These are phyloP conservation scores for Venturia nashicola DNA, from an alignment of 2,329 filamentous ascomycete species.

Conservation along the genomic window DNA sequence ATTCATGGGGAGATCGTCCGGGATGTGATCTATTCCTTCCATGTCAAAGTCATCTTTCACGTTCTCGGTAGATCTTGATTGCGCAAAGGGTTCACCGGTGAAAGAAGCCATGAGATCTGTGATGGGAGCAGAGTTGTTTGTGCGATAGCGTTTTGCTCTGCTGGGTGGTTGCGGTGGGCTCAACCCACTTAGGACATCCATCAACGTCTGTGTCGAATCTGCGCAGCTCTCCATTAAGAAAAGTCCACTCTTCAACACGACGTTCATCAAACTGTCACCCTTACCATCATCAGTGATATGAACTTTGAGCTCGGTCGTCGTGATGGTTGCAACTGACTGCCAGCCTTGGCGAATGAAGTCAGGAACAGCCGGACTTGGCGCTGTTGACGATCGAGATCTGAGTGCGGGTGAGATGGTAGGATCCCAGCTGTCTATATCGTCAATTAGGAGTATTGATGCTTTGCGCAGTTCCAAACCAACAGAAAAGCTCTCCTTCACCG, in stretches of 20 bases:
- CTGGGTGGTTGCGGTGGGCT: conserved; percentile 74
- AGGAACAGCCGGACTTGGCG: conserved; percentile 20
- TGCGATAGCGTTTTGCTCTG: conserved; percentile 74
- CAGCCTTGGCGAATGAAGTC: conserved; percentile 54
- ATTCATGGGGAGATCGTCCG: conserved; percentile 28
- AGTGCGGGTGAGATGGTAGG: conserved; percentile 10
- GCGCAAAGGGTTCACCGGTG: conserved; percentile 69
- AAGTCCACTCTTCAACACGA: conserved; percentile 75
- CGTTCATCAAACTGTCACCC: conserved; percentile 55
- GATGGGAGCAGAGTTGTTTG: conserved; percentile 58
- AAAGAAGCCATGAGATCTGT: conserved; percentile 85
- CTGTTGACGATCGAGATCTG: conserved; percentile 7
- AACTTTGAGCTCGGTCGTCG: conserved; percentile 60
- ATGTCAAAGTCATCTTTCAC: conserved; percentile 21
- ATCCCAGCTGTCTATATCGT: conserved; percentile 48
- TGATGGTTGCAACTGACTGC: conserved; percentile 78
- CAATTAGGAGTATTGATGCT: conserved; percentile 70
- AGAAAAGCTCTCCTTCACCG: conserved; percentile 46
- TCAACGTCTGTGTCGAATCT: conserved; percentile 89
- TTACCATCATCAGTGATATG: conserved; percentile 45
- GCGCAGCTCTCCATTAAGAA: conserved; percentile 90
- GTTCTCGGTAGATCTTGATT: conserved; percentile 48
- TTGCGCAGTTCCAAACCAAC: conserved; percentile 61
- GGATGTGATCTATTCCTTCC: conserved; percentile 25
- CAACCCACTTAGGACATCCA: conserved; percentile 65